A percentile compares a stretch with the other conserved stretches of the same genome.
These are phyloP conservation scores for Podochytrium sp. DNA, from an alignment of 192 early-diverging fungal genomes.

Conservation along the genomic window DNA sequence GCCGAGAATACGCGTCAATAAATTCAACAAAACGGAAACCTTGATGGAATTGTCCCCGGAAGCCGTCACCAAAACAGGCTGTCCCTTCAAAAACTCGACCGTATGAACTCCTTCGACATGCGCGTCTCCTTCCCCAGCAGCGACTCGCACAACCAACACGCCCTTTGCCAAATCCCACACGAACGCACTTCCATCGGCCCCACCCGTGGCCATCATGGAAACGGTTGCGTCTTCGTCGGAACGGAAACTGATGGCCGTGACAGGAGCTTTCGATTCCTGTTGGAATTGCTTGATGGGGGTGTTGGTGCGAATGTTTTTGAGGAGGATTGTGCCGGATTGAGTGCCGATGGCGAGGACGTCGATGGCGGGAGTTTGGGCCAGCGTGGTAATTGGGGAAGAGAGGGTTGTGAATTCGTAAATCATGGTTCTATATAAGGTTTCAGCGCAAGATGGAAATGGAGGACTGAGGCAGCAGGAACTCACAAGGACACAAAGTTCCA, in stretches of 20 bases:
- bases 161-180: conserved; percentile 90
- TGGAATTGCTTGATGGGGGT: conserved; percentile 72
- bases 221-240: conserved; percentile 57
- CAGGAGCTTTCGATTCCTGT: conserved; percentile 76
- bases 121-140: conserved; percentile 70
- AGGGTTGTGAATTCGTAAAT: conserved; percentile 79
- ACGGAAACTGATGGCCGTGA: conserved; percentile 90
- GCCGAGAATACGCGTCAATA: not conserved
- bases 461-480: not conserved
- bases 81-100: conserved; percentile 78
- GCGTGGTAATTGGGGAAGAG: conserved; percentile 73
- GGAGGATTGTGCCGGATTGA: conserved; percentile 80
- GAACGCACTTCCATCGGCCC: conserved; percentile 83
- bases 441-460: not conserved
- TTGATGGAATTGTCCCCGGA: conserved; percentile 91
- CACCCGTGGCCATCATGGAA: conserved; percentile 86
- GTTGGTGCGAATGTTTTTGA: conserved; percentile 88
- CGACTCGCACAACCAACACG: conserved; percentile 62
- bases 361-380: conserved; percentile 87
- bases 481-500: conserved; percentile 87
- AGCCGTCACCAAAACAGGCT: conserved; percentile 86
- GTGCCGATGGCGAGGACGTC: conserved; percentile 93
- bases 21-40: too few species aligned
- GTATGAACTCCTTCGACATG: conserved; percentile 81
- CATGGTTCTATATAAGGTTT: conserved; percentile 54